Evolutionary conservation across 225 moss, liverwort and hornwort genomes (phyloP), one percentile per base, ranked within the genome.

Genomic region (Sphagnum tenellum): DNA sequence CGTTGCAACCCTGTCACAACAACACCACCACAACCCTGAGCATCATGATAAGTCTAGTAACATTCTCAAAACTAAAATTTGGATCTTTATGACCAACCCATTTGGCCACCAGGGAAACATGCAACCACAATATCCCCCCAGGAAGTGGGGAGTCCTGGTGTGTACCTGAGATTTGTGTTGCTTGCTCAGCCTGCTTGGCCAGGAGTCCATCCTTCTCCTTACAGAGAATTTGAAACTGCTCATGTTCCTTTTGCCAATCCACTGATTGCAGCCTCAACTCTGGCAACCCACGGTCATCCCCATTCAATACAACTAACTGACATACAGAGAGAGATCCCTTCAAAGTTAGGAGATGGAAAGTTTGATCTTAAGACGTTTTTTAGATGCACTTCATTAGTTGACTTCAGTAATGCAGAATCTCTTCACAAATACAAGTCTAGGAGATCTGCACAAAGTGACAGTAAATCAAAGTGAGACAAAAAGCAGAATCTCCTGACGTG

Each of bases 191-290:
- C 6, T 50, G 48, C 14, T 49, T 48, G 49, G 49, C 49, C 2
- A 62, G 49, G 7, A 9, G 64, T 49, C 29, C 64, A 10, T 8
- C 50, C 4, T 64, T 49, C 47, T 48, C 13, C 49, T 49, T 11
- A 64, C 29, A 49, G 29, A 47, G 29, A 9, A 7, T 8, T 5
- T 50, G 11, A 29, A 64, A 9, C 49, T 64, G 29, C 14, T 64
- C 64, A 5, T 51, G 46, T 11, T n/a, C 49, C 49, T 50, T 49
- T 50, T 49, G 48, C 64, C 12, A 9, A 49, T 64, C 64, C 48
- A 47, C 64, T 6, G 5, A 47, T 64, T 64, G 64, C 7, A 64
- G 64, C 47, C 64, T 64, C 48, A 64, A 50, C 47, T 47, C 64
- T 64, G 64, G 29, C 49, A 29, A 8, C 47, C 11, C 51, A 51